Evolutionary conservation across 345 rosid genomes (phyloP).

Genomic region (Corchorus olitorius): DNA sequence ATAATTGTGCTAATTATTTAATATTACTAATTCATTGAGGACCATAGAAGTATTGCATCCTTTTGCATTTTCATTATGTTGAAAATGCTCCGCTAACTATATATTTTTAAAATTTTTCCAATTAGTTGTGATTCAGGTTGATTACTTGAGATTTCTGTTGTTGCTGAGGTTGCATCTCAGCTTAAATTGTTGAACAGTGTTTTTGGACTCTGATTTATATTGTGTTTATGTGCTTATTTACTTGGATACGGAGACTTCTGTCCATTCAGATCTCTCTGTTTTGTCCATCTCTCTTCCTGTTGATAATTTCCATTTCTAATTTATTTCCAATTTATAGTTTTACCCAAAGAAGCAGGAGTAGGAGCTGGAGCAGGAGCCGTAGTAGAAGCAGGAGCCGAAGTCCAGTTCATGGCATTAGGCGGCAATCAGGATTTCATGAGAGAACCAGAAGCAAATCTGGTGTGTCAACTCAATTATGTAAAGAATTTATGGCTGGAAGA

Average conservation of each 20-base stretch:
- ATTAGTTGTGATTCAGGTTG: constrained; percentile 2
- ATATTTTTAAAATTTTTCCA: neutral
- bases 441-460: constrained; percentile 55
- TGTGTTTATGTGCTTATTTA: neutral
- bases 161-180: neutral
- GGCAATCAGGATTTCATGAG: constrained; percentile 61
- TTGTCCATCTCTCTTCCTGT: neutral
- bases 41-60: neutral
- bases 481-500: constrained; percentile 67
- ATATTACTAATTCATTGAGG: neutral
- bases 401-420: constrained; percentile 57
- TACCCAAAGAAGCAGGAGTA: constrained; percentile 32
- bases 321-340: neutral
- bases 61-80: neutral
- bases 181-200: neutral
- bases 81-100: neutral
- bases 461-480: constrained; percentile 53
- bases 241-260: neutral
- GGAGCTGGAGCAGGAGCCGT: constrained; percentile 51
- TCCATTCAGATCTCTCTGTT: neutral
- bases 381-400: constrained; percentile 78
- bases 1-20: neutral
- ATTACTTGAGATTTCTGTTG: neutral
- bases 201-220: neutral
- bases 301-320: neutral